Conservation (phyloP, 108 stramenopile species). For the Cyclostephanos invisitatus region DNA sequence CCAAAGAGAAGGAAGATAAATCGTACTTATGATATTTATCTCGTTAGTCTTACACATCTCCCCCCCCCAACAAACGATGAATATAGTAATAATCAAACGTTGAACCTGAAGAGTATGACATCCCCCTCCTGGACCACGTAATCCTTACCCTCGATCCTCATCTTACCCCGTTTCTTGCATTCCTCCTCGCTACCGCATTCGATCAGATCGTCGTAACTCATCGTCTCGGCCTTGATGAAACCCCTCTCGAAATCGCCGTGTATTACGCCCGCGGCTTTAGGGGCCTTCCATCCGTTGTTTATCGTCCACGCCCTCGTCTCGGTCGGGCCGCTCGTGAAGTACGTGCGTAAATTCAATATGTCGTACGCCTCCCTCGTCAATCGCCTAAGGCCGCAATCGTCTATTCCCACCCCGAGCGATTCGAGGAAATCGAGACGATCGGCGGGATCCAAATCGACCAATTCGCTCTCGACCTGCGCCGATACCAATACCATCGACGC, state of each 20-base stretch:
- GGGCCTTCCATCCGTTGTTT: slow-evolving; percentile 91
- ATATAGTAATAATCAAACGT: slow-evolving; percentile 67
- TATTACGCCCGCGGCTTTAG: slow-evolving; percentile 96
- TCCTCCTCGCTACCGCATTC: slow-evolving; percentile 88
- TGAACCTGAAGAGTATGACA: slow-evolving; percentile 97
- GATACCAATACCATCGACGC: slow-evolving; percentile 92
- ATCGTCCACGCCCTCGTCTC: slow-evolving; percentile 99
- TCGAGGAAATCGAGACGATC: slow-evolving; percentile 91
- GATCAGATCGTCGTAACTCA: slow-evolving; percentile 91
- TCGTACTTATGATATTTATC: too few species aligned
- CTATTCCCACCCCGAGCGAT: slow-evolving; percentile 80
- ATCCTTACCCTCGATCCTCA: slow-evolving; percentile 97
- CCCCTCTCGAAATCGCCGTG: slow-evolving; percentile 98
- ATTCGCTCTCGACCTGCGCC: slow-evolving; percentile 96
- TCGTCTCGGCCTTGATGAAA: slow-evolving; percentile 98
- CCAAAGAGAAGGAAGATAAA: too few species aligned
- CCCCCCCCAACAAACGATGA: too few species aligned
- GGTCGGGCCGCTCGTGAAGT: slow-evolving; percentile 95
- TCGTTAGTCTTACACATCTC: too few species aligned
- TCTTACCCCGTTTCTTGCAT: slow-evolving; percentile 86
- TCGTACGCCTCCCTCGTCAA: slow-evolving; percentile 89
- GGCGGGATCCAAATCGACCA: slow-evolving; percentile 80
- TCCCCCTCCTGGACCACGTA: slow-evolving; percentile 98
- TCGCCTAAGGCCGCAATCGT: slow-evolving; percentile 89
- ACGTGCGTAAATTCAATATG: slow-evolving; percentile 90